phyloP scores from a whole-genome alignment of 495 filamentous ascomycete genomes.

The Ramalina intermedia region DNA sequence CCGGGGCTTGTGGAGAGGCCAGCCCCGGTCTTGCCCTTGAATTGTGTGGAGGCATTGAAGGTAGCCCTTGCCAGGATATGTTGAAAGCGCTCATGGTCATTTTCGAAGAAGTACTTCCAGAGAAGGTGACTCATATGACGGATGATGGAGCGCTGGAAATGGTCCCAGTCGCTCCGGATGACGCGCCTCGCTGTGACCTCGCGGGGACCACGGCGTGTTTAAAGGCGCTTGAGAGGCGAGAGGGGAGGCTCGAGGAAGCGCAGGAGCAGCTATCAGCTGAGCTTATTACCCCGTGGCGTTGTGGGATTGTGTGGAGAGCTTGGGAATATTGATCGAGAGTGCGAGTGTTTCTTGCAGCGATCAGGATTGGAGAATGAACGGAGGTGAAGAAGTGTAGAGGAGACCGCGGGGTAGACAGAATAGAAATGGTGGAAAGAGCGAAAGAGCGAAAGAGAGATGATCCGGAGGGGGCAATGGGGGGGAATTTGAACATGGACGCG shows the following conservation, averaged over 20 bases:
- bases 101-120: constrained; percentile 89
- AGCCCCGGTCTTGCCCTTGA: constrained; percentile 21
- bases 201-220: constrained; percentile 68
- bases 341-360: no score
- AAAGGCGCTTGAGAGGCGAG: constrained; percentile 39
- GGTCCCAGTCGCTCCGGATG: constrained; percentile 47
- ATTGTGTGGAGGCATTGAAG: constrained; percentile 26
- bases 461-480: neutral
- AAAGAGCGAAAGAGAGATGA: neutral
- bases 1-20: constrained; percentile 35
- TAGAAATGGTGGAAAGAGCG: neutral
- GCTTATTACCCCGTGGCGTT: no score
- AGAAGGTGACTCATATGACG: constrained; percentile 89
- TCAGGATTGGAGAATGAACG: neutral
- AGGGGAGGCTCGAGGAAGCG: neutral
- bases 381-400: neutral
- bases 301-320: no score
- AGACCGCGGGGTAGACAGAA: neutral
- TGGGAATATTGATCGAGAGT: no score
- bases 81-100: constrained; percentile 87
- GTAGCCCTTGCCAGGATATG: constrained; percentile 58
- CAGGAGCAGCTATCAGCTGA: neutral
- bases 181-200: constrained; percentile 77
- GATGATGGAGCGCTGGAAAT: constrained; percentile 26
- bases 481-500: neutral